phyloP scores from a whole-genome alignment of 2,329 filamentous ascomycete species.

The Moelleriella libera region DNA sequence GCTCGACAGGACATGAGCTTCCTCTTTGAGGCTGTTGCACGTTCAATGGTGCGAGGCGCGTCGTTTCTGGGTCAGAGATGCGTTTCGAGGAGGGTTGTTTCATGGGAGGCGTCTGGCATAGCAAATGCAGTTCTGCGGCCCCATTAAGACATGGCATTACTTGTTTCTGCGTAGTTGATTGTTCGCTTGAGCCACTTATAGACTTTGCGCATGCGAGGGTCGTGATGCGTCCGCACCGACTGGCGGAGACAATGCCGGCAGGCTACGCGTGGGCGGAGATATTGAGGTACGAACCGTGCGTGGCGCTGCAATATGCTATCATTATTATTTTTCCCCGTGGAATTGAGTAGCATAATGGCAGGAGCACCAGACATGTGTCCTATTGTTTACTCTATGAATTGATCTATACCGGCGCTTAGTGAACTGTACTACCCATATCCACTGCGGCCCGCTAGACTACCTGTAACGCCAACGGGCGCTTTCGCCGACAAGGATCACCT shows the following conservation, averaged over 20 bases:
- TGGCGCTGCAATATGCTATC: too few relatives aligned
- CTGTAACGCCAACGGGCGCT: too few relatives aligned
- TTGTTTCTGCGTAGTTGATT: not conserved
- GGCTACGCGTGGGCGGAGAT: too few relatives aligned
- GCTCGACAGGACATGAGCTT: slow-evolving; percentile 48
- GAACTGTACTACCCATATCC: too few relatives aligned
- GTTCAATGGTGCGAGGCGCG: not conserved
- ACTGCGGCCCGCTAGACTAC: too few relatives aligned
- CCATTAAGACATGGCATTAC: too few relatives aligned
- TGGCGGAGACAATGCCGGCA: not conserved
- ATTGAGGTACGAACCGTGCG: too few relatives aligned
- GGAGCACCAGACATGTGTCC: too few relatives aligned
- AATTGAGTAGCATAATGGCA: too few relatives aligned
- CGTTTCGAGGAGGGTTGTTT: slow-evolving; percentile 10
- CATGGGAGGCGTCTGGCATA: slow-evolving; percentile 16
- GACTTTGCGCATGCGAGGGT: not conserved
- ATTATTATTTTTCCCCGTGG: too few relatives aligned
- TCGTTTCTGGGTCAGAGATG: slow-evolving; percentile 7
- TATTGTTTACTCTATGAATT: too few relatives aligned
- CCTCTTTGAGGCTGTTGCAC: not conserved
- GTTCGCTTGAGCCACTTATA: not conserved
- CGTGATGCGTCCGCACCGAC: not conserved
- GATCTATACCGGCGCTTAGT: too few relatives aligned
- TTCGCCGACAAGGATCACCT: not conserved
- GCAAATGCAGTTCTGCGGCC: not conserved